Base-by-base conservation (phyloP, 805 yeast species). In the Yarrowia divulgata region DNA sequence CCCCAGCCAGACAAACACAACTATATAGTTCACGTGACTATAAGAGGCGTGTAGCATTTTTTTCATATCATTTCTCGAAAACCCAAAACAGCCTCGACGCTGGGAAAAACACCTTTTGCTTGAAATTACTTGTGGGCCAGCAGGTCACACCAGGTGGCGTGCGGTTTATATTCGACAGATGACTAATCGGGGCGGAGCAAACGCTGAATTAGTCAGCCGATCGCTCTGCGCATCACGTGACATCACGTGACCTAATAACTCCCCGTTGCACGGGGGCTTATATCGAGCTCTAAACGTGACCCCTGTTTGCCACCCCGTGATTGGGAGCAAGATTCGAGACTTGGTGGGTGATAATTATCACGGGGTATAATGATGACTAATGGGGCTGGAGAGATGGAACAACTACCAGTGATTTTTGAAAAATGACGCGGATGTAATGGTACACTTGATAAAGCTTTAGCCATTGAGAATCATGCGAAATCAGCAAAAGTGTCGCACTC, bases 321-420 rank as follows among this genome's bases (percentile, higher is more conserved):
- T 50, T 50, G 57, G 57, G 57, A 50, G 55, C 55, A 49, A 49
- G 37, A 49, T 49, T 46, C 35, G 55, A 32, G 55, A 49, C 8
- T 48, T 32, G n/a, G 55, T 13, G 9, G 55, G 23, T 23, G 34
- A n/a, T 23, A 46, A 9, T 13, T 5, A 9, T 46, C 5, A 6
- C 3, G 10, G 9, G 10, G n/a, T 46, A 23, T 2, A 23, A 2
- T 23, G 29, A 23, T 23, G 29, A 23, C 29, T 23, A 23, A 23
- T 23, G 29, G 29, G 2, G 2, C 29, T n/a, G n/a, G 10, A 23
- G 3, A 7, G n/a, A 13, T 13, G 34, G 4, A 46, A 23, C n/a
- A 10, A 23, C n/a, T 46, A 12, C 8, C 8, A 5, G 13, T 12
- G 10, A 18, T 12, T 1, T 46, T 0, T 8, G 13, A 13, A 29